A percentile compares a stretch with the other conserved stretches of the same genome.
These are phyloP conservation scores for Gracilaria caudata DNA, from an alignment of 23 red algal genomes.

Conservation along the genomic window DNA sequence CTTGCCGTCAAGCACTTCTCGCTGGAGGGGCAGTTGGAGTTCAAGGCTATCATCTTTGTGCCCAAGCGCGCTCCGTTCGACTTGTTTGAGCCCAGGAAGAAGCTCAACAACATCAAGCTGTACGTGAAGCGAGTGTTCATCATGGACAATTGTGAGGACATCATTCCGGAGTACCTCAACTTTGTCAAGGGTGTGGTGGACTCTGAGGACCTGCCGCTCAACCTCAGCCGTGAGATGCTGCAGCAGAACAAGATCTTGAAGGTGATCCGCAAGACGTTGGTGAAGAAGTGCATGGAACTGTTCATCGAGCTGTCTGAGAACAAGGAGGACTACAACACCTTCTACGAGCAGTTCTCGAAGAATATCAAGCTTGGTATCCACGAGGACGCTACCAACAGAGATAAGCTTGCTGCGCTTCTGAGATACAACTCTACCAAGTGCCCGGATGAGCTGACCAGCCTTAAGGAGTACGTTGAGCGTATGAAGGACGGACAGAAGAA, in stretches of 20 bases:
- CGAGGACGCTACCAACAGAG: constrained; percentile 87
- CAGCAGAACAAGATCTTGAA: constrained; percentile 99
- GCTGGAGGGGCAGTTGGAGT: constrained; percentile 95
- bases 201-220: constrained; percentile 98
- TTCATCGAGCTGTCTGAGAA: constrained; percentile 96
- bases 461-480: constrained; percentile 97
- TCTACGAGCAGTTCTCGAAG: constrained; percentile 99
- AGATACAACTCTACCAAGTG: constrained; percentile 95
- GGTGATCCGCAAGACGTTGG: constrained; percentile 97
- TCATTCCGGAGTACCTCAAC: constrained; percentile 99
- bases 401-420: constrained; percentile 91
- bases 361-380: constrained; percentile 99
- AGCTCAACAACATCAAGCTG: constrained; percentile 97
- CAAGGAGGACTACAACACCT: constrained; percentile 97
- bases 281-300: constrained; percentile 99
- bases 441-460: constrained; percentile 90
- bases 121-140: constrained; percentile 99
- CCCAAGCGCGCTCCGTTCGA: constrained; percentile 98
- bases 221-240: constrained; percentile 97
- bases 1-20: constrained; percentile 96
- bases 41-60: constrained; percentile 92
- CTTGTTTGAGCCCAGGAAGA: constrained; percentile 98
- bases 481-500: constrained; percentile 99
- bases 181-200: constrained; percentile 99
- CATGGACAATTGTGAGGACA: constrained; percentile 99